Evolutionary conservation across 495 filamentous ascomycete genomes (phyloP).

Genomic region (Penicillium macrosclerotiorum): DNA sequence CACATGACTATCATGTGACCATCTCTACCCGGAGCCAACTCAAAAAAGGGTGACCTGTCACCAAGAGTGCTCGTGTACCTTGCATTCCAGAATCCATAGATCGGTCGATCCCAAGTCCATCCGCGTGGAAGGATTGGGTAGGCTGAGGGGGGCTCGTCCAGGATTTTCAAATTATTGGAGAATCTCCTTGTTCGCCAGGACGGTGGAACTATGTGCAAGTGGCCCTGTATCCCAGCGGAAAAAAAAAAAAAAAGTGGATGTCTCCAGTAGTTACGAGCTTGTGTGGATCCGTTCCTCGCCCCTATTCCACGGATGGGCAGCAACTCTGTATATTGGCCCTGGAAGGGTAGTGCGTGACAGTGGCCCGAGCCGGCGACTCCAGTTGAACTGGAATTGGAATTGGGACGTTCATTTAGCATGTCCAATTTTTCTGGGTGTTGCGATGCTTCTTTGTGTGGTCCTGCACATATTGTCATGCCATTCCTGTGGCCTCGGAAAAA

Average conservation of each 20-base stretch:
- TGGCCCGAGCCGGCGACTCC: too few species aligned
- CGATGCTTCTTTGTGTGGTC: background rate
- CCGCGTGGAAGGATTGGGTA: constrained; percentile 1
- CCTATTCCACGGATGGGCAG: constrained; percentile 11
- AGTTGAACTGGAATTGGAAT: too few species aligned
- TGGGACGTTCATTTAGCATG: too few species aligned
- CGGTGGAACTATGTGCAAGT: background rate
- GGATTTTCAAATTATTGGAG: constrained; percentile 43
- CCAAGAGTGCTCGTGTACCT: constrained; percentile 2
- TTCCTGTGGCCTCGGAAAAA: constrained; percentile 1
- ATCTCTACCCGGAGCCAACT: too few species aligned
- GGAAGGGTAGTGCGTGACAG: too few species aligned
- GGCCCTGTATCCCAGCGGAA: too few species aligned
- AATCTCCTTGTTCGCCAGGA: constrained; percentile 45
- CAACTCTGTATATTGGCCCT: constrained; percentile 14
- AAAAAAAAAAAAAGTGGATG: constrained; percentile 15
- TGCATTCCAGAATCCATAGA: constrained; percentile 12
- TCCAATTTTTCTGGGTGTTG: too few species aligned
- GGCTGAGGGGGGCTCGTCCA: constrained; percentile 3
- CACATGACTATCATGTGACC: background rate
- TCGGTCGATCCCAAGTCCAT: background rate
- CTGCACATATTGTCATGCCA: too few species aligned
- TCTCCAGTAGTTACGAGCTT: constrained; percentile 8
- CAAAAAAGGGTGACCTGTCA: constrained; percentile 1
- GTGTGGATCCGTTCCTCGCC: constrained; percentile 15